These are phyloP conservation scores for Phoenix dactylifera DNA, from an alignment of 176 grass and related monocot genomes.

Conservation along the genomic window DNA sequence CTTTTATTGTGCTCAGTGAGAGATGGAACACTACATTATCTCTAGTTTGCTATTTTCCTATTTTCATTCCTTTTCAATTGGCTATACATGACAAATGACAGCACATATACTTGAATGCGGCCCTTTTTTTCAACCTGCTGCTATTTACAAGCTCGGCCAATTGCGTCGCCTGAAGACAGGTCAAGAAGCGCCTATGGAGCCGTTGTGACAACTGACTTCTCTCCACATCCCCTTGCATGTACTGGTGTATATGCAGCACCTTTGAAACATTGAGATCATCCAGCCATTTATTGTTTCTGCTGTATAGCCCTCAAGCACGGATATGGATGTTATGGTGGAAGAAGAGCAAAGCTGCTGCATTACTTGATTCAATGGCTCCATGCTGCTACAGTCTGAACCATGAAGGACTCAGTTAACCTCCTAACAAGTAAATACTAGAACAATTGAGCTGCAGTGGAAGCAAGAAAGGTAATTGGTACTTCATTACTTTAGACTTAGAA, in stretches of 20 bases:
- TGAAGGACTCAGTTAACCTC: too few relatives aligned
- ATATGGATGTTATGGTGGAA: conserved; percentile 11
- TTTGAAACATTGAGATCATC: too few relatives aligned
- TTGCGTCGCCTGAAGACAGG: background rate
- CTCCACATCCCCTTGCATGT: too few relatives aligned
- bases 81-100: conserved; percentile 33
- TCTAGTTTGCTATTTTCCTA: conserved; percentile 4
- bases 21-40: conserved; percentile 25
- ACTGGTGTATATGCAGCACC: too few relatives aligned
- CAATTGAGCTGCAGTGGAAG: too few relatives aligned
- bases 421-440: too few relatives aligned
- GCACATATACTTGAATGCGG: background rate
- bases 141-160: background rate
- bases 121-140: background rate
- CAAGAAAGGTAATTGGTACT: too few relatives aligned
- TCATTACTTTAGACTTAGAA: too few relatives aligned
- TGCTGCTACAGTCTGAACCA: background rate
- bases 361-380: conserved; percentile 15
- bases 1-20: conserved; percentile 29
- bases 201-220: too few relatives aligned
- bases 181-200: background rate
- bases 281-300: too few relatives aligned
- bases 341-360: conserved; percentile 18
- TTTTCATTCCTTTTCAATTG: conserved; percentile 27
- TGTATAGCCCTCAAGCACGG: too few relatives aligned